A percentile compares a stretch with the other conserved stretches of the same genome.
phyloP scores from a whole-genome alignment of 148 eudicot genomes.

The Spergularia bocconei region DNA sequence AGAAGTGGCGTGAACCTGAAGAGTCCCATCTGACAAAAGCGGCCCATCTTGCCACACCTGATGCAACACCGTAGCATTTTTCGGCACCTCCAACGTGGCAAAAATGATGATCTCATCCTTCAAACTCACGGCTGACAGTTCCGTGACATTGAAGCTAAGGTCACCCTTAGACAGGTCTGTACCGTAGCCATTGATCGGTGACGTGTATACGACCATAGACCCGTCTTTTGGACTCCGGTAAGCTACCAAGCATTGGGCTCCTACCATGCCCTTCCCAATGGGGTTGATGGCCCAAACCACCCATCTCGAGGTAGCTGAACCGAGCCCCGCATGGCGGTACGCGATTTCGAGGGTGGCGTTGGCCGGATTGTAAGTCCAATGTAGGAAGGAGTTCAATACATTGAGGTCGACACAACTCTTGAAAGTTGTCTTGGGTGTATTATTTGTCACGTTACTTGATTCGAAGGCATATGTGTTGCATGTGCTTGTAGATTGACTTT shows the following conservation, averaged over 20 bases:
- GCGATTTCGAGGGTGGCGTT: slow-evolving; percentile 45
- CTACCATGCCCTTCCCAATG: slow-evolving; percentile 44
- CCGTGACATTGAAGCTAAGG: slow-evolving; percentile 49
- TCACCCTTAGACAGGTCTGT: slow-evolving; percentile 45
- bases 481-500: slow-evolving; percentile 2
- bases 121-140: slow-evolving; percentile 36
- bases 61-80: slow-evolving; percentile 39
- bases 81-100: slow-evolving; percentile 48
- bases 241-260: slow-evolving; percentile 66
- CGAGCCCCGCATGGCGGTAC: slow-evolving; percentile 44
- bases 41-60: slow-evolving; percentile 89
- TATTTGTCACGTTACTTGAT: background rate
- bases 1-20: slow-evolving; percentile 32
- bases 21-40: slow-evolving; percentile 34
- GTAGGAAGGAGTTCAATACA: slow-evolving; percentile 47
- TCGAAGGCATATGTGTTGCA: slow-evolving; percentile 42
- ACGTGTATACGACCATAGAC: slow-evolving; percentile 47
- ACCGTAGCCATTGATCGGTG: slow-evolving; percentile 43
- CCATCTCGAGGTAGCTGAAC: slow-evolving; percentile 38
- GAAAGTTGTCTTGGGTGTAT: background rate
- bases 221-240: slow-evolving; percentile 41
- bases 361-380: slow-evolving; percentile 52
- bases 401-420: slow-evolving; percentile 61
- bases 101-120: slow-evolving; percentile 49
- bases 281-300: slow-evolving; percentile 72